These are phyloP conservation scores for Termitomyces sp. DNA, from an alignment of 1,284 basidiomycete genomes.

Conservation along the genomic window DNA sequence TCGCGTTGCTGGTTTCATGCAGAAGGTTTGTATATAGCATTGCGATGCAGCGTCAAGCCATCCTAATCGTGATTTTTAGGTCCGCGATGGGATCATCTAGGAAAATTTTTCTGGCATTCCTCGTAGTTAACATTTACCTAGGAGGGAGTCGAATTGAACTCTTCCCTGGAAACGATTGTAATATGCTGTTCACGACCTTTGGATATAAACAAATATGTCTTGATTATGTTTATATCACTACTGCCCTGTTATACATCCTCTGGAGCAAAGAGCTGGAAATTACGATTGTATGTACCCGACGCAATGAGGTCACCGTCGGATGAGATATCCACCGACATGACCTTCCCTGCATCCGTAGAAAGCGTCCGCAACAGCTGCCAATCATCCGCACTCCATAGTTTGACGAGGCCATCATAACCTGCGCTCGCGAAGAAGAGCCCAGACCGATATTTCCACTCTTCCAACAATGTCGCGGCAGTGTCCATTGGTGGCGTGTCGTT, in stretches of 20 bases:
- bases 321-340: constrained; percentile 95
- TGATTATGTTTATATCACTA: constrained; percentile 9
- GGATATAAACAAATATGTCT: constrained; percentile 12
- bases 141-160: constrained; percentile 4
- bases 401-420: constrained; percentile 94
- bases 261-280: constrained; percentile 86
- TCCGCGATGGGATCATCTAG: constrained; percentile 66
- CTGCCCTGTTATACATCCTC: constrained; percentile 40
- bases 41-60: background rate
- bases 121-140: constrained; percentile 5
- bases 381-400: constrained; percentile 97
- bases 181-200: constrained; percentile 17
- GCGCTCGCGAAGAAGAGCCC: constrained; percentile 92
- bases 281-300: constrained; percentile 88
- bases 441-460: constrained; percentile 72
- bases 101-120: constrained; percentile 6
- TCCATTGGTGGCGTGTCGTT: constrained; percentile 31
- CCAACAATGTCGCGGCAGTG: constrained; percentile 29
- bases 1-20: constrained; percentile 87
- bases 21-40: constrained; percentile 46
- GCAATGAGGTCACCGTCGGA: constrained; percentile 82
- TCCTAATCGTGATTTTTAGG: constrained; percentile 31
- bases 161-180: constrained; percentile 21
- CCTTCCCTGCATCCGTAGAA: constrained; percentile 92
- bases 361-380: constrained; percentile 91